phyloP scores from a whole-genome alignment of 1,139 yeast species.

The Nadsonia starkeyi-henricii region DNA sequence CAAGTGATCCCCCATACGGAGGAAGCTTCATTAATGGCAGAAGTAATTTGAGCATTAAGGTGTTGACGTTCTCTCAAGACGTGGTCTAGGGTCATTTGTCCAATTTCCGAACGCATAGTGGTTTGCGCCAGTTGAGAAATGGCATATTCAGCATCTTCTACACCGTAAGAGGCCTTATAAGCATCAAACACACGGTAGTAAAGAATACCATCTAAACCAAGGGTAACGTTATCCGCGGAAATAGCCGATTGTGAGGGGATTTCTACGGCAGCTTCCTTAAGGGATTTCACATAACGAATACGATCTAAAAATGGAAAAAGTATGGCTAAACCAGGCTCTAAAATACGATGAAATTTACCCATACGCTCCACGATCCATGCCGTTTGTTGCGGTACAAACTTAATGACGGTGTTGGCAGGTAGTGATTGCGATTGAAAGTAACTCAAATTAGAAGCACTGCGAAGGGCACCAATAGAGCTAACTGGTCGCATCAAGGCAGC shows the following conservation, averaged over 20 bases:
- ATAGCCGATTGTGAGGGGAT: conserved; percentile 77
- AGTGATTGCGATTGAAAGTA: conserved; percentile 55
- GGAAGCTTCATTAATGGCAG: conserved; percentile 76
- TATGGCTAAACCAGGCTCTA: conserved; percentile 68
- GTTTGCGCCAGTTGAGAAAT: conserved; percentile 79
- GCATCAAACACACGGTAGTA: conserved; percentile 70
- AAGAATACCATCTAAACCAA: conserved; percentile 74
- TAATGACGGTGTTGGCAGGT: conserved; percentile 58
- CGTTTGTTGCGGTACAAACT: conserved; percentile 77
- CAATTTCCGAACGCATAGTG: conserved; percentile 82
- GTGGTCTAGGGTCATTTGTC: conserved; percentile 64
- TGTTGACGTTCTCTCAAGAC: conserved; percentile 65
- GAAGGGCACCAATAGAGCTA: too few relatives aligned
- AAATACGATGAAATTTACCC: conserved; percentile 69
- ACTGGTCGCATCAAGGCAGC: too few relatives aligned
- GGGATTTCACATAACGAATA: conserved; percentile 66
- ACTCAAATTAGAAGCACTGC: conserved; percentile 22
- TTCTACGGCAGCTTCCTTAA: conserved; percentile 73
- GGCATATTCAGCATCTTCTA: conserved; percentile 79
- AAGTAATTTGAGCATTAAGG: conserved; percentile 58
- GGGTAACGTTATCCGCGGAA: conserved; percentile 72
- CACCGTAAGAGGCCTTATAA: conserved; percentile 77
- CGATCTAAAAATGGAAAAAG: conserved; percentile 60
- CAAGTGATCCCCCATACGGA: conserved; percentile 79
- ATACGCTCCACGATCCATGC: conserved; percentile 88